Percentiles rank a stretch among this genome's conserved stretches.
phyloP scores from a whole-genome alignment of 129 eudicot genomes.

The Tanacetum coccineum region DNA sequence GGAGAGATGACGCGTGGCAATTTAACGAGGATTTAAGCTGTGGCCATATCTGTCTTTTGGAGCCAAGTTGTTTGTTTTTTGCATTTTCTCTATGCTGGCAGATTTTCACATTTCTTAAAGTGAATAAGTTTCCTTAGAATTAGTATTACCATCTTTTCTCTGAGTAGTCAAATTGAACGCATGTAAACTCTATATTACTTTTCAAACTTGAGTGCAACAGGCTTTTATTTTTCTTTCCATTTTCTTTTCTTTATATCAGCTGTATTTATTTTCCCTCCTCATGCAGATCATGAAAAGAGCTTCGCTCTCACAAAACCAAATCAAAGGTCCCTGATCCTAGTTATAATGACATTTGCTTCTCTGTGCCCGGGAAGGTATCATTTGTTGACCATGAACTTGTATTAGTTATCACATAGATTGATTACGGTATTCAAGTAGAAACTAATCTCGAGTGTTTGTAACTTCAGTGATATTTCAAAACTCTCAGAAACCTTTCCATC shows the following conservation, averaged over 20 bases:
- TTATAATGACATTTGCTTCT: conserved; percentile 87
- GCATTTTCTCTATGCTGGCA: not conserved
- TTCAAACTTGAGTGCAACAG: conserved; percentile 6
- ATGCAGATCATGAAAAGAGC: conserved; percentile 62
- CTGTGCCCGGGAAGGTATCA: conserved; percentile 91
- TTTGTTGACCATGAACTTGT: conserved; percentile 16
- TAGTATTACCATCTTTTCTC: too few relatives aligned
- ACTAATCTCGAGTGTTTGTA: conserved; percentile 23
- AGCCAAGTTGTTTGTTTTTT: not conserved
- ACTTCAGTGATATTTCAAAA: conserved; percentile 63
- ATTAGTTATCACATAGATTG: conserved; percentile 10
- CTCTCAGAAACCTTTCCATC: conserved; percentile 68
- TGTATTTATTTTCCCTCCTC: conserved; percentile 1
- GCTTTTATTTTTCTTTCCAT: not conserved
- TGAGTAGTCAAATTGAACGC: too few relatives aligned
- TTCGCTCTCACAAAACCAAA: conserved; percentile 53
- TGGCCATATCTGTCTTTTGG: not conserved
- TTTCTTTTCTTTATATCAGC: not conserved
- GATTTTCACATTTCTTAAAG: too few relatives aligned
- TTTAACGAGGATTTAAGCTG: too few relatives aligned
- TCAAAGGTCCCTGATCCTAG: conserved; percentile 93
- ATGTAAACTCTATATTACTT: too few relatives aligned
- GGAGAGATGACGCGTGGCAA: too few relatives aligned
- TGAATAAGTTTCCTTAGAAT: too few relatives aligned
- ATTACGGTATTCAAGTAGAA: not conserved